Conservation (phyloP, 768 basidiomycete genomes). For the Lyophyllum decastes region DNA sequence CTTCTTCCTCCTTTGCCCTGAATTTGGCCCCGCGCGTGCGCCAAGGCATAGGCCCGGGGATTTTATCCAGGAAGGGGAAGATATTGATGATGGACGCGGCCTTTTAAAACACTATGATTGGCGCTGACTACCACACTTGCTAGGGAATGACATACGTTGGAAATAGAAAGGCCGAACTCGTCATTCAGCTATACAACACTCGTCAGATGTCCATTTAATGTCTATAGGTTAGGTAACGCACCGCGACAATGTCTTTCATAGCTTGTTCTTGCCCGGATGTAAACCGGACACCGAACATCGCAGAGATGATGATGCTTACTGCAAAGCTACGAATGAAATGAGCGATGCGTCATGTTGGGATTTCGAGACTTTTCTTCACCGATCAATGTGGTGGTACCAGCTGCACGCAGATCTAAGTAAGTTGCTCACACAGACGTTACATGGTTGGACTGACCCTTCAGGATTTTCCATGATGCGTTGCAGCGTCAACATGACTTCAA, state of each 20-base stretch:
- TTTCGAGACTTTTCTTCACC: not conserved
- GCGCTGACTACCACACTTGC: not conserved
- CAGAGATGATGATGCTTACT: conserved; percentile 7
- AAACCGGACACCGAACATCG: conserved; percentile 9
- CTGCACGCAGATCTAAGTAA: not conserved
- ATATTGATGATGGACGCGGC: conserved; percentile 8
- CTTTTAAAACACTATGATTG: not conserved
- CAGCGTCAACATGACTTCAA: conserved; percentile 7
- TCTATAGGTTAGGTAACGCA: not conserved
- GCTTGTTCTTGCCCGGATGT: conserved; percentile 2
- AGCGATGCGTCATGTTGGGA: not conserved
- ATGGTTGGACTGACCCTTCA: not conserved
- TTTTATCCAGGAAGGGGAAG: conserved; percentile 6
- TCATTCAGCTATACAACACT: conserved; percentile 1
- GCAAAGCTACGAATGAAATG: not conserved
- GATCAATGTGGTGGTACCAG: not conserved
- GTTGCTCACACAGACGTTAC: not conserved
- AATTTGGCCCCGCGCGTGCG: conserved; percentile 5
- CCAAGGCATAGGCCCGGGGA: conserved; percentile 7
- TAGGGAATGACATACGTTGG: not conserved
- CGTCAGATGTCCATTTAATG: not conserved
- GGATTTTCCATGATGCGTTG: conserved; percentile 5
- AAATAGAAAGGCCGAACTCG: conserved; percentile 6
- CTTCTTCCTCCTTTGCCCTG: conserved; percentile 5
- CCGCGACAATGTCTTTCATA: conserved; percentile 4